These are phyloP conservation scores for Ziziphus jujuba DNA, from an alignment of 306 rosid genomes.

Conservation along the genomic window DNA sequence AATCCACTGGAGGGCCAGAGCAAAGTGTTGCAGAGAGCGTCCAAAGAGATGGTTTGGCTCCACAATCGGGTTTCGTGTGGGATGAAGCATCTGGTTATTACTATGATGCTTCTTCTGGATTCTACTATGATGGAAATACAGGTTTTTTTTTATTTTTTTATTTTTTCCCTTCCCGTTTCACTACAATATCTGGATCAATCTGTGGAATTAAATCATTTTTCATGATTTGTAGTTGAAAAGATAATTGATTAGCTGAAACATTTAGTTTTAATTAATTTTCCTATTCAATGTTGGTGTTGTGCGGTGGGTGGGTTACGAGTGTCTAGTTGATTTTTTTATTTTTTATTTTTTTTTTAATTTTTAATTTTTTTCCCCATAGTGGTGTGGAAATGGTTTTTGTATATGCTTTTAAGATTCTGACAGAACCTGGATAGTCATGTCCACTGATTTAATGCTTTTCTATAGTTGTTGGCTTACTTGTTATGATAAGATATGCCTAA, in stretches of 20 bases:
- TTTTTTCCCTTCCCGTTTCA: neutral
- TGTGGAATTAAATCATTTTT: neutral
- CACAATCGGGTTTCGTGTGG: slow-evolving; percentile 96
- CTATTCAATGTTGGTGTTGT: no score
- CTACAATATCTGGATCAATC: neutral
- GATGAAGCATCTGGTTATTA: slow-evolving; percentile 98
- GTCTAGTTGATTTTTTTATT: neutral
- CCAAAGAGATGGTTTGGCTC: slow-evolving; percentile 58
- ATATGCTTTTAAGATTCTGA: no score
- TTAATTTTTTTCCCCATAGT: neutral
- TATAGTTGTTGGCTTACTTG: no score
- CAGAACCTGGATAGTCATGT: no score
- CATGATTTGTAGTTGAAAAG: neutral
- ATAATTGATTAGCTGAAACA: neutral
- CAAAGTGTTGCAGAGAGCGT: slow-evolving; percentile 47
- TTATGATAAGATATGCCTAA: no score
- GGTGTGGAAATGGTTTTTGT: no score
- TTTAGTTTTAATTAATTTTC: neutral
- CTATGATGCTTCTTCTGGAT: slow-evolving; percentile 96
- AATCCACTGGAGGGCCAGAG: slow-evolving; percentile 51
- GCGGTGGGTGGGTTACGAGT: no score
- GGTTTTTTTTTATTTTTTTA: no score
- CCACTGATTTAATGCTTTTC: no score
- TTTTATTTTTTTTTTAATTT: neutral
- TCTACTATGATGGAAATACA: slow-evolving; percentile 96